A percentile compares a stretch with the other conserved stretches of the same genome.
These are phyloP conservation scores for Cercospora berteroae DNA, from an alignment of 2,329 filamentous ascomycete genomes.

Conservation along the genomic window DNA sequence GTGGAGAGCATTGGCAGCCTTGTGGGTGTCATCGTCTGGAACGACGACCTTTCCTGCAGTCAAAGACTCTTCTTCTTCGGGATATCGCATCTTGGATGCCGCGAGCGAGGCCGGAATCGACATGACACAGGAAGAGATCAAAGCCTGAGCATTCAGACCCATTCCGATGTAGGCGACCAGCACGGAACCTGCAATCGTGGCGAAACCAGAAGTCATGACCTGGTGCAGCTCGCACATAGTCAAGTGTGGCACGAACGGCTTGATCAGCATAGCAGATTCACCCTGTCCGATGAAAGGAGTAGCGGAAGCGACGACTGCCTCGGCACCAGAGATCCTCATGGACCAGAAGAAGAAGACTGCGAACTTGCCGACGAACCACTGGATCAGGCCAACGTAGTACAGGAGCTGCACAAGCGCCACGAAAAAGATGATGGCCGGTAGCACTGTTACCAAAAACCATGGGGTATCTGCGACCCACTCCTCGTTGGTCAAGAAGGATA, in stretches of 20 bases:
- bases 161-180: conserved; percentile 82
- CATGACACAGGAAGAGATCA: conserved; percentile 93
- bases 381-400: conserved; percentile 75
- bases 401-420: conserved; percentile 85
- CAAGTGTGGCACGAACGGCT: conserved; percentile 79
- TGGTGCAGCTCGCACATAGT: conserved; percentile 88
- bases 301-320: conserved; percentile 89
- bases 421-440: conserved; percentile 97
- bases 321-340: conserved; percentile 81
- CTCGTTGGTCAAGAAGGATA: conserved; percentile 64
- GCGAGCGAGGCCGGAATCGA: conserved; percentile 88
- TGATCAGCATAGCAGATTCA: conserved; percentile 89
- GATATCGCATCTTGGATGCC: conserved; percentile 84
- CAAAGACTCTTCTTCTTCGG: conserved; percentile 81
- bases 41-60: conserved; percentile 79
- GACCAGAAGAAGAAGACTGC: conserved; percentile 89
- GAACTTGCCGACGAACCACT: conserved; percentile 88
- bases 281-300: conserved; percentile 94
- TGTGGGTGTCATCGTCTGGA: conserved; percentile 73
- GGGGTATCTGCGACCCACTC: conserved; percentile 50
- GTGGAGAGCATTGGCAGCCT: conserved; percentile 76
- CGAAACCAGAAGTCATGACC: conserved; percentile 88
- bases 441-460: conserved; percentile 70
- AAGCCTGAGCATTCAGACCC: conserved; percentile 77
- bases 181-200: conserved; percentile 86